Base-by-base conservation (phyloP, 805 yeast genomes). In the Komagataella pseudopastoris region DNA sequence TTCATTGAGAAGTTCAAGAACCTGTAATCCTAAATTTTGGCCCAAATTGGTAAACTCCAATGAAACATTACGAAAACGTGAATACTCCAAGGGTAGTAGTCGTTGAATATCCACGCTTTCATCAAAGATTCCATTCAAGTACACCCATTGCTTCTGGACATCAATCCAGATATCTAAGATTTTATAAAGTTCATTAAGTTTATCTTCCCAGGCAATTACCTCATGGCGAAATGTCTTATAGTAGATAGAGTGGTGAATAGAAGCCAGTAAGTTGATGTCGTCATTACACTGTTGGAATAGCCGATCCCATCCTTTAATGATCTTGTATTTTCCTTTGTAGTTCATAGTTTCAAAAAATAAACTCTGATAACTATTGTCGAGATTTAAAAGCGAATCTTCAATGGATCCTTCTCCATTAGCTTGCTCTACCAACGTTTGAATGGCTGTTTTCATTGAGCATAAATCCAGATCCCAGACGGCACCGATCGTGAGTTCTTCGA, bases 141-240 rank as follows among this genome's bases (percentile, higher is more conserved):
- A 88, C 1, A 87, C 77, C 95, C 96, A 90, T 58, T 83, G 87
- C n/a, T 83, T 70, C 63, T 91, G 98, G 1, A 81, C 85, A 39
- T 88, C 96, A 23, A 85, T 74, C 95, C 96, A 89, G 0, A 65
- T 59, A 55, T 81, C 87, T 39, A 86, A 69, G 1, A 86, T 60
- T 1, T 69, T 66, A 46, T 72, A 73, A 1, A 88, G 57, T 0
- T 60, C 57, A 48, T 74, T 75, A n/a, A 91, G 60, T 51, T 71
- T 76, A 0, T 67, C 68, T 55, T 83, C 89, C 71, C 88, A 71
- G 1, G 67, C 70, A 6, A 61, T 52, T 0, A 82, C 74, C 6
- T 76, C 80, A 48, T 74, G 76, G 51, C 83, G 87, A 60, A 88
- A 86, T 1, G 71, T 70, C 8, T 65, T 64, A 63, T 70, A 85